phyloP scores from a whole-genome alignment of 345 rosid genomes.

The Gossypium ekmanianum region DNA sequence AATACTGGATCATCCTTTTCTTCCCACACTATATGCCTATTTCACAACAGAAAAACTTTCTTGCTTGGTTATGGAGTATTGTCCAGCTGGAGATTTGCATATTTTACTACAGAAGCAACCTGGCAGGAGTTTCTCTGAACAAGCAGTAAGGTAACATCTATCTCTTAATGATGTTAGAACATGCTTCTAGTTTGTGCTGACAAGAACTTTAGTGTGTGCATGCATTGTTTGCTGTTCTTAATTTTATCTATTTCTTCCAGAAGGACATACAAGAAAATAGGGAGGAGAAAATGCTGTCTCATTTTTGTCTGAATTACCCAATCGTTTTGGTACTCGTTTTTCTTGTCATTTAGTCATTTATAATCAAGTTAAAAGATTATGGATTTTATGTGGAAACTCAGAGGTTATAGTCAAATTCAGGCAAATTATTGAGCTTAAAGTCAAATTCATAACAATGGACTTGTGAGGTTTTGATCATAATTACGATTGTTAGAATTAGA shows the following conservation, averaged over 20 bases:
- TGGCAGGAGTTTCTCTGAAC: conserved; percentile 58
- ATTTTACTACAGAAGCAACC: conserved; percentile 71
- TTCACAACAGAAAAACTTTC: conserved; percentile 60
- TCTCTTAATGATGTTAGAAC: conserved; percentile 4
- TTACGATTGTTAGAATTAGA: neutral
- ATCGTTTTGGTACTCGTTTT: neutral
- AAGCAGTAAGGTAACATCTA: conserved; percentile 52
- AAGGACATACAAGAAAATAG: neutral
- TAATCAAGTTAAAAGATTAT: neutral
- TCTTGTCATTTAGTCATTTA: neutral
- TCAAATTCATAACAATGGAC: neutral
- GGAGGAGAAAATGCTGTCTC: neutral
- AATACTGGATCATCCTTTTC: conserved; percentile 84
- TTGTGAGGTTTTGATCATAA: neutral
- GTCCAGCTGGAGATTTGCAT: conserved; percentile 84
- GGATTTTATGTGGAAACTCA: neutral
- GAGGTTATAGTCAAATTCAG: neutral
- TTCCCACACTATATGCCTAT: conserved; percentile 67
- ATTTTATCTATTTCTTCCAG: neutral
- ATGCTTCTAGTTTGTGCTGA: neutral
- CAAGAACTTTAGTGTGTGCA: neutral
- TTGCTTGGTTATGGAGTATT: conserved; percentile 76
- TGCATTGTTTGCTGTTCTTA: neutral
- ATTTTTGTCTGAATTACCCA: neutral
- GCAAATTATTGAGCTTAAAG: neutral